Base-by-base conservation (phyloP, 192 early-diverging fungal genomes). In the Hyaloraphidium curvatum region DNA sequence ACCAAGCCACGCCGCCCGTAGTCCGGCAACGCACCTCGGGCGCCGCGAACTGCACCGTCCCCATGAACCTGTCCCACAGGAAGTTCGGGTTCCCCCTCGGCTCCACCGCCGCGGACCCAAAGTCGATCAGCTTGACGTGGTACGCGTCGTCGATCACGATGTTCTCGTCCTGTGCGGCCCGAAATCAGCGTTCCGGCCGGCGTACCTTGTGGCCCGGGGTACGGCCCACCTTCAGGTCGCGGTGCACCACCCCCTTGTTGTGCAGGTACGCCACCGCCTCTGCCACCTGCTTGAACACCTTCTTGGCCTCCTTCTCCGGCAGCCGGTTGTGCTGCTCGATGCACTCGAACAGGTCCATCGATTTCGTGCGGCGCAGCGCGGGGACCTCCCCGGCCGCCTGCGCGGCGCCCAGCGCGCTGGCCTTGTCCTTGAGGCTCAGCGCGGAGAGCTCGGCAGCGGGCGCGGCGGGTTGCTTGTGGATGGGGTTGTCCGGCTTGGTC, bases 311-410 rank as follows among this genome's bases (percentile, higher is more conserved):
- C 11, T 65, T 60, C 35, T 80, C 78, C 52, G 68, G 69, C 50
- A 80, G 54, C 28, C 51, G 53, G 31, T 48, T 7, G 23, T 68
- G 43, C 41, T 66, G 54, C 30, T 80, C 78, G 33, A 80, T 77
- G 35, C 77, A 76, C 56, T 80, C 78, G 59, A 80, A 80, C 26
- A 80, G 57, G 52, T 80, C 78, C 54, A 73, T 76, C 14, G 78
- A 78, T 1, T 69, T 72, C 19, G 70, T 58, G 31, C 72, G 63
- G 21, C 57, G 56, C 14, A 76, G 55, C 2, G 66, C 50, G 14
- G 62, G 52, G n/a, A n/a, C n/a, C n/a, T n/a, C n/a, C n/a, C n/a
- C 2, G 65, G 55, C 25, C 60, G 63, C 2, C 60, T 68, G 30
- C 26, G 29, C n/a, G 52, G 51, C 40, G 30, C 55, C 35, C 21